Percentiles rank a stretch among this genome's conserved stretches.
phyloP scores from a whole-genome alignment of 2,329 filamentous ascomycete species.

The Allantophomopsis cytisporea region DNA sequence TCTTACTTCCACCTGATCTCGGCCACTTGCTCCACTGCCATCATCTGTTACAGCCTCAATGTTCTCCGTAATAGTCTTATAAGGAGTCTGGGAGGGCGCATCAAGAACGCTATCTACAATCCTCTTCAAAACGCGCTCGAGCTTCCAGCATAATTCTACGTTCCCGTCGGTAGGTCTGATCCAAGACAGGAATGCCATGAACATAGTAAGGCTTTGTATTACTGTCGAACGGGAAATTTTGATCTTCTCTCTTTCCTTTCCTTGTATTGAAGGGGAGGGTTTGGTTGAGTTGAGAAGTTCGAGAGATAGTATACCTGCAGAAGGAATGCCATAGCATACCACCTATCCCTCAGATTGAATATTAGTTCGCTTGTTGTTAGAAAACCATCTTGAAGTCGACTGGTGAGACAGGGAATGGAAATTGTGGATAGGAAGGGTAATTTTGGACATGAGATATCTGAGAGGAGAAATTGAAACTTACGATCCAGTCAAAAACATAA shows the following conservation, averaged over 20 bases:
- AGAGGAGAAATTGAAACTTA: too few relatives aligned
- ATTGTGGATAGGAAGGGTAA: too few relatives aligned
- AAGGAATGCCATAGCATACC: constrained; percentile 12
- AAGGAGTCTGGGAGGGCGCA: not conserved
- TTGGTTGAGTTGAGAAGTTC: constrained; percentile 12
- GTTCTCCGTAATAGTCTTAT: not conserved
- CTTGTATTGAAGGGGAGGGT: not conserved
- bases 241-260: constrained; percentile 2
- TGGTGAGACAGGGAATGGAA: too few relatives aligned
- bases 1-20: not conserved
- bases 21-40: not conserved
- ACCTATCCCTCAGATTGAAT: not conserved
- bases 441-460: too few relatives aligned
- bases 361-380: not conserved
- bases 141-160: constrained; percentile 10
- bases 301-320: constrained; percentile 15
- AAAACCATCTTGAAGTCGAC: too few relatives aligned
- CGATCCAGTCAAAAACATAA: not conserved
- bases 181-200: constrained; percentile 17
- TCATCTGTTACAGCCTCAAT: not conserved
- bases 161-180: constrained; percentile 16
- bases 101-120: constrained; percentile 14
- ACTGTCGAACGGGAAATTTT: constrained; percentile 12
- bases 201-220: constrained; percentile 16
- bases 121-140: constrained; percentile 10